Evolutionary conservation across 73 alveolate genomes (phyloP), one percentile per base, ranked within the genome.

Genomic region (Tetrahymena thermophila): DNA sequence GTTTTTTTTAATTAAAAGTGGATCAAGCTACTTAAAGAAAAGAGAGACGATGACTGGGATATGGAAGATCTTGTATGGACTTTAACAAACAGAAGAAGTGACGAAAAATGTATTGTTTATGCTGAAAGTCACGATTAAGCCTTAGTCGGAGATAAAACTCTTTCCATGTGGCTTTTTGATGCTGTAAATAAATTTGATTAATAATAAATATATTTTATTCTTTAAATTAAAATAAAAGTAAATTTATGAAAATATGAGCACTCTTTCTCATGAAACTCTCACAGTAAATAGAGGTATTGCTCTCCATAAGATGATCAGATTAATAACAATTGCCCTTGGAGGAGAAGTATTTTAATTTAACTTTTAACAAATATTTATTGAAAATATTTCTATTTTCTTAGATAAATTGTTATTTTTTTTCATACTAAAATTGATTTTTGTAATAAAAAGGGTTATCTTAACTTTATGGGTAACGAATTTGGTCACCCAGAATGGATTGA

Each of bases 401-500:
- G 94, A 84, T 5, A 17, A 17, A 23, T 50, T 50, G 28, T 50
- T 50, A 50, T 50, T 15, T 50, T 50, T 50, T 15, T 50, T 50
- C 0, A 50, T 50, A 7, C 15, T 50, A 50, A 50, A 14, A 19
- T 19, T 50, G 1, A 50, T 15, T 14, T 50, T 50, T 14, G 10
- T 5, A 19, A 71, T 19, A 19, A 19, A 28, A 19, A 71, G 94
- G 99, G 98, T 21, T 99, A 97, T 94, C 96, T 99, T 58, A 97
- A 95, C 96, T 99, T 99, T 96, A 99, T 99, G 99, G 99, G 99
- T 71, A 99, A 98, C 94, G 99, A 99, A 96, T 99, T 99, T 84
- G 99, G 99, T 28, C 99, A 99, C 85, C 99, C 99, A 28, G 99
- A 99, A 94, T 99, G 99, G 99, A 98, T 99, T 50, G 99, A 99